Percentiles rank a stretch among this genome's conserved stretches.
Evolutionary conservation across 2,329 filamentous ascomycete genomes (phyloP).

Genomic region (Arthrobotrys sphaeroides): DNA sequence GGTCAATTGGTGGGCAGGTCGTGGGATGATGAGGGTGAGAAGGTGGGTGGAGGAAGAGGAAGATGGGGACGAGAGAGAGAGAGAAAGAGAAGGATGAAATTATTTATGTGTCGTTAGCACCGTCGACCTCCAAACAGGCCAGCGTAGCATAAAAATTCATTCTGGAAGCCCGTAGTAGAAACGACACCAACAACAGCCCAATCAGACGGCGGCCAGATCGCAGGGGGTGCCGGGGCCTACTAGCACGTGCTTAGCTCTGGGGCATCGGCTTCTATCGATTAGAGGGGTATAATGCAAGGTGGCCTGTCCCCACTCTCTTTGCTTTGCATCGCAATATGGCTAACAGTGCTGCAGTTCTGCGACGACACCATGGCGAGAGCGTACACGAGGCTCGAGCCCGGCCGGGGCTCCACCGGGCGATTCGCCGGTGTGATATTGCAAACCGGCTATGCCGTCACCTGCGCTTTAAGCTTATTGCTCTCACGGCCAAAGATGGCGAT

Average conservation of each 20-base stretch:
- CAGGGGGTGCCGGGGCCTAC: too few relatives aligned
- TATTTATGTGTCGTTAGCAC: constrained; percentile 29
- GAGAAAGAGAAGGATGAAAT: background rate
- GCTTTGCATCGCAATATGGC: too few relatives aligned
- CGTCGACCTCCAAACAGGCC: constrained; percentile 31
- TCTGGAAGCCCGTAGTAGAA: constrained; percentile 32
- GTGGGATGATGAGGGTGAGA: constrained; percentile 52
- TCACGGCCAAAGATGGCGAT: background rate
- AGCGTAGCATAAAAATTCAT: constrained; percentile 52
- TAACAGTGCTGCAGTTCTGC: too few relatives aligned
- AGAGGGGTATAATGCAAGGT: constrained; percentile 11
- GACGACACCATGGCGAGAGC: too few relatives aligned
- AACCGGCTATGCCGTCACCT: constrained; percentile 25
- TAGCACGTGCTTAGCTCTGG: too few relatives aligned
- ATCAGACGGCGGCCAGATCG: constrained; percentile 7
- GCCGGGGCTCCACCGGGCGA: too few relatives aligned
- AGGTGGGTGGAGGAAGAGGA: background rate
- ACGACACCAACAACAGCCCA: background rate
- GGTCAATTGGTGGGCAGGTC: constrained; percentile 25
- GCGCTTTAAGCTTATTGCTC: constrained; percentile 51
- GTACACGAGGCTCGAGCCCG: too few relatives aligned
- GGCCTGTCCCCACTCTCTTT: constrained; percentile 29
- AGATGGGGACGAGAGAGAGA: constrained; percentile 54
- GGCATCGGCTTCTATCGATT: background rate
- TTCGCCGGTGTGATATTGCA: too few relatives aligned